Percentiles rank a stretch among this genome's conserved stretches.
Evolutionary conservation across 1,139 yeast species (phyloP).

Genomic region (Candida tetrigidarum): DNA sequence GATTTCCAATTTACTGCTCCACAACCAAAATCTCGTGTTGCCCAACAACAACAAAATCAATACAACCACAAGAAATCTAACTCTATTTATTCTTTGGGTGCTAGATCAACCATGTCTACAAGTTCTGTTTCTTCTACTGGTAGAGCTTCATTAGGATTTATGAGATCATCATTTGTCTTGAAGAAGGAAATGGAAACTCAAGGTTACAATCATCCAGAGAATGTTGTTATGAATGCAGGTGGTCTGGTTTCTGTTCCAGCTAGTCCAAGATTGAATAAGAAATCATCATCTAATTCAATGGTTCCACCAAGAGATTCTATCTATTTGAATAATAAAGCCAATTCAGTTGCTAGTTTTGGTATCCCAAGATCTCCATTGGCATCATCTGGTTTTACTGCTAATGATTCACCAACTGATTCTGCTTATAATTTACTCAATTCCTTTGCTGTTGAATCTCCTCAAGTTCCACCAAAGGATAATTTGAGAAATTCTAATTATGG

Average conservation of each 20-base stretch:
- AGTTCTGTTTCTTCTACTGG: conserved; percentile 19
- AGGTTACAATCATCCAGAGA: conserved; percentile 38
- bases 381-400: conserved; percentile 23
- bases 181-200: conserved; percentile 32
- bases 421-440: conserved; percentile 24
- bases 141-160: conserved; percentile 42
- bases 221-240: conserved; percentile 27
- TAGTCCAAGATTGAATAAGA: conserved; percentile 10
- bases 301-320: conserved; percentile 7
- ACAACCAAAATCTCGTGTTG: neutral
- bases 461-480: conserved; percentile 8
- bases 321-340: conserved; percentile 7
- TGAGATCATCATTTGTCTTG: conserved; percentile 44
- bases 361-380: neutral
- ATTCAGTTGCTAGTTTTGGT: conserved; percentile 11
- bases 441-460: conserved; percentile 15
- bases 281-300: conserved; percentile 5
- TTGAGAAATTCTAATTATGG: neutral
- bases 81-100: conserved; percentile 15
- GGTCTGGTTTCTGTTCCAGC: conserved; percentile 12
- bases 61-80: conserved; percentile 7
- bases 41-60: conserved; percentile 8
- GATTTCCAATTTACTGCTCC: conserved; percentile 14
- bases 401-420: conserved; percentile 26
- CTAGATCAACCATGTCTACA: conserved; percentile 18